Base-by-base conservation (phyloP, 768 basidiomycete species). In the Suillus discolor region DNA sequence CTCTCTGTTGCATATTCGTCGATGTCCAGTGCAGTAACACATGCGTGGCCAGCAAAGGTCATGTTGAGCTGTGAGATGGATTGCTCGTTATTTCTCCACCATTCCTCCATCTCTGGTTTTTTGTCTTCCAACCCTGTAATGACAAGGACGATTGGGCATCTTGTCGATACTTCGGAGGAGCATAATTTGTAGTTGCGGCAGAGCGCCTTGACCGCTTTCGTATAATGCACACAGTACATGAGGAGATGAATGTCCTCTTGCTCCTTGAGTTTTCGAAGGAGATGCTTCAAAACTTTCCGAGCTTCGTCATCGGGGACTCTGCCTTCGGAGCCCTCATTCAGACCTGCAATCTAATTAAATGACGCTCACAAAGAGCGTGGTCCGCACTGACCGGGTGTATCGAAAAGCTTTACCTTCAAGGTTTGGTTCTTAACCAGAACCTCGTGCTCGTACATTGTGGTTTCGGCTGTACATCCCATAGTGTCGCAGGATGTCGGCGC, bases 71-170 rank as follows among this genome's bases (percentile, higher is more conserved):
- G 54, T 31, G 61, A 63, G 62, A 82, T 79, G 0, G 41, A 23
- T 9, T 34, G 16, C 31, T 71, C 54, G 55, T 82, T 82, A 65
- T 66, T 64, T 34, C 59, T 62, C 81, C 81, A 82, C 82, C 82
- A 83, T 36, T 73, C 69, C 0, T 77, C 75, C 73, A 79, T 79
- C 25, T 75, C 74, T 2, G 64, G 38, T 12, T 76, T 70, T 42
- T 47, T 53, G 23, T 77, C 76, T 66, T 78, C 78, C 18, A 79
- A 72, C 25, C 79, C 78, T 36, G 77, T 78, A 57, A 78, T 31
- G 45, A 77, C 67, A 16, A 74, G 64, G 16, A 69, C 72, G 31
- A 78, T 57, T 1, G 36, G 36, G 36, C 36, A 38, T 38, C 36
- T 38, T 38, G 36, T 38, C 36, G 36, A 8, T 11, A 38, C 36